phyloP scores from a whole-genome alignment of 192 early-diverging fungal genomes.

The Chytriomyces confervae region DNA sequence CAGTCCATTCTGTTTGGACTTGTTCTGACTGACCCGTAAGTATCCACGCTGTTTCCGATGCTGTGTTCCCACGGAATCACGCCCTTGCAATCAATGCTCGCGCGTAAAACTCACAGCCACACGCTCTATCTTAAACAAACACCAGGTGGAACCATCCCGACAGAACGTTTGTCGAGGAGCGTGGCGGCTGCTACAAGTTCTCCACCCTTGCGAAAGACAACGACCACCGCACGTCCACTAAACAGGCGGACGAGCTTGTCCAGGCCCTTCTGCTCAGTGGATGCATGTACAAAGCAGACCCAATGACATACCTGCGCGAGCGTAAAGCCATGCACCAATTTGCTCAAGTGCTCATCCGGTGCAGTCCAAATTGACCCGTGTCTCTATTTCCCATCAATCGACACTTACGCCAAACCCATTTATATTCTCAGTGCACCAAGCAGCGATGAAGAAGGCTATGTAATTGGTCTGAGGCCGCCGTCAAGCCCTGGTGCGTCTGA shows the following conservation, averaged over 20 bases:
- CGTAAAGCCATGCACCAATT: slow-evolving; percentile 31
- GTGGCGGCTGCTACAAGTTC: slow-evolving; percentile 33
- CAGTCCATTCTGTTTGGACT: slow-evolving; percentile 38
- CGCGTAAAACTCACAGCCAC: neutral
- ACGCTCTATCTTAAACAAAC: neutral
- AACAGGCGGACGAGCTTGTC: slow-evolving; percentile 36
- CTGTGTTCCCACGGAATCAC: neutral
- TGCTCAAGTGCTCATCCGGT: slow-evolving; percentile 29
- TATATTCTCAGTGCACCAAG: slow-evolving; percentile 4
- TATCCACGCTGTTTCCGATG: neutral
- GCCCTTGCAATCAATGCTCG: neutral
- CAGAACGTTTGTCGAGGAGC: slow-evolving; percentile 20
- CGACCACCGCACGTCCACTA: slow-evolving; percentile 30
- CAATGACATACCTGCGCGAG: slow-evolving; percentile 29
- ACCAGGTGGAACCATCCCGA: slow-evolving; percentile 29
- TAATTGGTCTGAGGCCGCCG: slow-evolving; percentile 31
- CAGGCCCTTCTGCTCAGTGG: slow-evolving; percentile 35
- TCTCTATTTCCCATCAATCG: neutral
- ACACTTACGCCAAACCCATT: neutral
- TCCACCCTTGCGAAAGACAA: slow-evolving; percentile 26
- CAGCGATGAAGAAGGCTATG: slow-evolving; percentile 37
- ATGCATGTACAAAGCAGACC: slow-evolving; percentile 24
- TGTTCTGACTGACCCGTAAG: slow-evolving; percentile 39
- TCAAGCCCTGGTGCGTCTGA: slow-evolving; percentile 15
- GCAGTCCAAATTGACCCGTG: neutral